Base-by-base conservation (phyloP, 345 rosid species). In the Cardiospermum halicacabum region DNA sequence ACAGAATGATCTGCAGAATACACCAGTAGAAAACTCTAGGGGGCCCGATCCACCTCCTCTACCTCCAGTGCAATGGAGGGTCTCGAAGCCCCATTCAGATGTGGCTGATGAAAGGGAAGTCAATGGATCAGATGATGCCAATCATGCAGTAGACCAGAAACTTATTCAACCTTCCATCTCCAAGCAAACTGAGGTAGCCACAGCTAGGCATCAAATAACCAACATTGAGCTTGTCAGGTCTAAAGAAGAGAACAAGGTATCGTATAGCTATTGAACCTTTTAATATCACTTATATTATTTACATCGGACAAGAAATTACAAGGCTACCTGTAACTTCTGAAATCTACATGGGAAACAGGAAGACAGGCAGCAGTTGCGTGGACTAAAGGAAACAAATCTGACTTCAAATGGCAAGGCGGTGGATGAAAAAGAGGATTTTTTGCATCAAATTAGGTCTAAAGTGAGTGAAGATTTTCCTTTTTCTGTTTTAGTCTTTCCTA, bases 361-460 rank as follows among this genome's bases (percentile, higher is more conserved):
- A 73, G 74, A 74, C 53, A 80, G 71, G 66, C 84, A 68, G 74
- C 82, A 80, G 73, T 69, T 72, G 74, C 76, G 68, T 64, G 11
- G 39, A 27, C 70, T 48, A 56, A 80, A 75, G 73, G 84, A 80
- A 67, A 77, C 68, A 62, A 74, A 72, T 64, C 77, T 59, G 67
- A 68, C 39, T 60, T 50, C 69, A 66, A 79, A 65, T 31, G 75
- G 69, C 58, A 75, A 74, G 67, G 81, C 62, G 57, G 19, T 54
- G 69, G 90, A 79, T 26, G 92, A 82, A 55, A 85, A 79, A 79
- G 96, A 77, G 22, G 97, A 94, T 61, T 83, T 94, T 66, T 81
- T 85, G 66, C 86, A 81, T 56, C 99, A 91, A 79, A 94, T 94
- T 45, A 80, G 95, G 80, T 51, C 79, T 56, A 87, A 91, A 80